Base-by-base conservation (phyloP, 2,329 filamentous ascomycete genomes). In the Neonectria faginata region DNA sequence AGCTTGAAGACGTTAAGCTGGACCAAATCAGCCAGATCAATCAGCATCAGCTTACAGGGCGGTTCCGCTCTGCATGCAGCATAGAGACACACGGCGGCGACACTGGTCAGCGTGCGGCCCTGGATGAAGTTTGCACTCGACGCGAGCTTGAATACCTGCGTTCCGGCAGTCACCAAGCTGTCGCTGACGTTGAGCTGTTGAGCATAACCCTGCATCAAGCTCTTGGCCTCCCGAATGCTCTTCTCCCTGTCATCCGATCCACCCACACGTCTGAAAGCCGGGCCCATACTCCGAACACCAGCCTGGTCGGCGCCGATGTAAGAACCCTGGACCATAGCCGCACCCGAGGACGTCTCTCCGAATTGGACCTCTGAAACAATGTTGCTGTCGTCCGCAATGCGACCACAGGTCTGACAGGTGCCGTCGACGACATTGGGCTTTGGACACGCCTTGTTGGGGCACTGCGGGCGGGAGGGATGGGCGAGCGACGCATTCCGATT, bases 341-440 rank as follows among this genome's bases (percentile, higher is more conserved):
- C 93, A 73, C 96, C 96, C 36, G 89, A 90, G 0, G 92, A 89
- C 29, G 89, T 91, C 82, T 99, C 95, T 69, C 94, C 94, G 75
- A 98, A 99, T 22, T 91, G 91, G 67, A 98, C 88, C 78, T 99
- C 96, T 53, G 93, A 88, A 63, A 97, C 94, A 67, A 98, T 97
- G 75, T 97, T 94, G 76, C 89, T 90, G 75, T 97, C 92, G 71
- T 92, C 91, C 60, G 95, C 88, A 70, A 97, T 89, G 65, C 89
- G 90, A 85, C 94, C 95, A 79, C 96, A 98, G 51, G 88, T 91
- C 66, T 89, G 88, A 80, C 96, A 98, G 70, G 92, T 86, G 41
- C 88, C 88, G 70, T 90, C 88, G 57, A 86, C 82, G 54, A 91
- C 85, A 60, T 88, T 85, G 16, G 88, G 87, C 57, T 85, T 86